Evolutionary conservation across 805 yeast species (phyloP).

Genomic region (Kazachstania taianensis): DNA sequence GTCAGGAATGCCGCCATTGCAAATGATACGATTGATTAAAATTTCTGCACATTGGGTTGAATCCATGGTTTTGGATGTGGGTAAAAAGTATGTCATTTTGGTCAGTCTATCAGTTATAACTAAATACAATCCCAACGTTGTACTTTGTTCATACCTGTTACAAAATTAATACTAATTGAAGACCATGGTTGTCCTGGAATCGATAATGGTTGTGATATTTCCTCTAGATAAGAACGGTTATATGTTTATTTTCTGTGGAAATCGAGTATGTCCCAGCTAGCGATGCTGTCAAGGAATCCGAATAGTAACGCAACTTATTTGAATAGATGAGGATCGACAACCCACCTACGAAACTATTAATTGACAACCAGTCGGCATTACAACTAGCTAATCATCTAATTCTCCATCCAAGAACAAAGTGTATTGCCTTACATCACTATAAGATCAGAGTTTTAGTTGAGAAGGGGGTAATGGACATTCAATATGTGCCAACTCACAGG

Average conservation of each 20-base stretch:
- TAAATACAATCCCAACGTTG: too few relatives aligned
- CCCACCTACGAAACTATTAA: background rate
- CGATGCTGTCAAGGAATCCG: constrained; percentile 6
- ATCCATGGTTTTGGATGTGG: too few relatives aligned
- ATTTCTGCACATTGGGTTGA: too few relatives aligned
- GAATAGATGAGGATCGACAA: constrained; percentile 1
- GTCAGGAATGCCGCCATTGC: too few relatives aligned
- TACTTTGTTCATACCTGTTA: too few relatives aligned
- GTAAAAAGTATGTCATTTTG: too few relatives aligned
- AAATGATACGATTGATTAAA: too few relatives aligned
- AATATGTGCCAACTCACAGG: constrained; percentile 3
- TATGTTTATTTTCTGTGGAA: constrained; percentile 9
- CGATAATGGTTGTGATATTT: too few relatives aligned
- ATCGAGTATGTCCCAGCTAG: constrained; percentile 8
- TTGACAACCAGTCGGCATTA: constrained; percentile 6
- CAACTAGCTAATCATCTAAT: constrained; percentile 5
- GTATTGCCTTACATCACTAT: constrained; percentile 6
- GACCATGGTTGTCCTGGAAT: too few relatives aligned
- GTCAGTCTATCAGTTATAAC: too few relatives aligned
- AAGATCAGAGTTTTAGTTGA: constrained; percentile 4
- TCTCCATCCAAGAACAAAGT: constrained; percentile 7
- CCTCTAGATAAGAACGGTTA: too few relatives aligned
- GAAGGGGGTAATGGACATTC: background rate
- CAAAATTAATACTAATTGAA: too few relatives aligned
- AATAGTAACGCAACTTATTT: constrained; percentile 3